Evolutionary conservation across 2,329 filamentous ascomycete genomes (phyloP).

Genomic region (Claviceps sp.): DNA sequence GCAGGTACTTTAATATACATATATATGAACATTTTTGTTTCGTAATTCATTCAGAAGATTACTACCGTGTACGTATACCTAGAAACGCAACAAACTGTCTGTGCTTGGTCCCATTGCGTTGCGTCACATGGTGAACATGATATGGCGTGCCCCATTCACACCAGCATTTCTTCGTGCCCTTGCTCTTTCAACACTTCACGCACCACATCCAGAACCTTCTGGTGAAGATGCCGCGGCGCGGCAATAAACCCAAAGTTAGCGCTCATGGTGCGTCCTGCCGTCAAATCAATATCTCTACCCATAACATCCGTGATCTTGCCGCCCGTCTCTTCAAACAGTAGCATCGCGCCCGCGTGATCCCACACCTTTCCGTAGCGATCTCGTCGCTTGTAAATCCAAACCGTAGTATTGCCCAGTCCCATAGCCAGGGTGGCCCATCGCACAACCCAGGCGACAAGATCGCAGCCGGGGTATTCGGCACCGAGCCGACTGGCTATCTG

Average conservation of each 20-base stretch:
- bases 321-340: slow-evolving; percentile 43
- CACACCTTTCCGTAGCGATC: slow-evolving; percentile 38
- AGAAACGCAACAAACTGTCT: not conserved
- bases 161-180: slow-evolving; percentile 13
- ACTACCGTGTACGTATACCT: not conserved
- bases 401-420: slow-evolving; percentile 37
- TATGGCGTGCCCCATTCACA: not conserved
- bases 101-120: not conserved
- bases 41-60: not conserved
- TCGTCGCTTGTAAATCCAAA: slow-evolving; percentile 40
- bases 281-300: slow-evolving; percentile 36
- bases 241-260: slow-evolving; percentile 44
- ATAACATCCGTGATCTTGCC: slow-evolving; percentile 41
- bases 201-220: slow-evolving; percentile 24
- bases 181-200: slow-evolving; percentile 53
- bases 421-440: slow-evolving; percentile 40
- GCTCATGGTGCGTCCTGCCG: slow-evolving; percentile 32
- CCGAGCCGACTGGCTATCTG: slow-evolving; percentile 28
- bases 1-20: not conserved
- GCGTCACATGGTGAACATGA: no score
- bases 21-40: not conserved
- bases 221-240: slow-evolving; percentile 32
- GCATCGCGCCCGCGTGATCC: slow-evolving; percentile 48
- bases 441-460: slow-evolving; percentile 44
- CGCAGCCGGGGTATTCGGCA: slow-evolving; percentile 31